These are phyloP conservation scores for Sedum album DNA, from an alignment of 164 flowering plant genomes.

Conservation along the genomic window DNA sequence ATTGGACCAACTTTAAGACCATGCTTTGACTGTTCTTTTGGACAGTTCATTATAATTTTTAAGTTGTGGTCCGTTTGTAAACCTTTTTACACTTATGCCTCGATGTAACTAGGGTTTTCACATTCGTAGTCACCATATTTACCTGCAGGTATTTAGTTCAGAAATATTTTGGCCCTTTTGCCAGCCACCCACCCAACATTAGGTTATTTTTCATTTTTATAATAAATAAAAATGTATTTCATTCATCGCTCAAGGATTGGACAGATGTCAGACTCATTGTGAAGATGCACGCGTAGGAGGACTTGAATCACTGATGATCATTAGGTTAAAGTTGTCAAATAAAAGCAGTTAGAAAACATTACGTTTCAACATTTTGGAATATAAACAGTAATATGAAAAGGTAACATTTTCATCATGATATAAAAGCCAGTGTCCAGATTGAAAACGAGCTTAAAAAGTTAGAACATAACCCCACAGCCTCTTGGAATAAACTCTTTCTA, in stretches of 20 bases:
- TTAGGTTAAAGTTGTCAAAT: not conserved
- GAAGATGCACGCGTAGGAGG: too few relatives aligned
- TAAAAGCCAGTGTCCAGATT: not conserved
- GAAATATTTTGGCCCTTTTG: too few relatives aligned
- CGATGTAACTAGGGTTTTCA: not conserved
- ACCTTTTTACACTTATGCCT: not conserved
- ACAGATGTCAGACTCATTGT: too few relatives aligned
- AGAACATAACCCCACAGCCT: not conserved
- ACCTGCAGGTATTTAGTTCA: too few relatives aligned
- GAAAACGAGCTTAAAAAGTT: not conserved
- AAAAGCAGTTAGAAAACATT: not conserved
- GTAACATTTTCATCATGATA: too few relatives aligned
- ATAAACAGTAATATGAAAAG: not conserved
- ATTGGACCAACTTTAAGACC: not conserved
- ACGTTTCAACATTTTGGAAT: not conserved
- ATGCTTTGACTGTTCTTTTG: conserved; percentile 5
- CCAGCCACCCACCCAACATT: too few relatives aligned
- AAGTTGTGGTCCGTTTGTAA: not conserved
- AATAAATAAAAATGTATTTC: too few relatives aligned
- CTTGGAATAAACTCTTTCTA: not conserved
- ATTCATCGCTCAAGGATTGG: too few relatives aligned
- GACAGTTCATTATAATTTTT: not conserved
- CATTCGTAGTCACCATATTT: not conserved
- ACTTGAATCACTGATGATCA: too few relatives aligned
- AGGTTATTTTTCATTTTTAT: too few relatives aligned